These are phyloP conservation scores for Ogataea pilisensis DNA, from an alignment of 805 yeast genomes.

Conservation along the genomic window DNA sequence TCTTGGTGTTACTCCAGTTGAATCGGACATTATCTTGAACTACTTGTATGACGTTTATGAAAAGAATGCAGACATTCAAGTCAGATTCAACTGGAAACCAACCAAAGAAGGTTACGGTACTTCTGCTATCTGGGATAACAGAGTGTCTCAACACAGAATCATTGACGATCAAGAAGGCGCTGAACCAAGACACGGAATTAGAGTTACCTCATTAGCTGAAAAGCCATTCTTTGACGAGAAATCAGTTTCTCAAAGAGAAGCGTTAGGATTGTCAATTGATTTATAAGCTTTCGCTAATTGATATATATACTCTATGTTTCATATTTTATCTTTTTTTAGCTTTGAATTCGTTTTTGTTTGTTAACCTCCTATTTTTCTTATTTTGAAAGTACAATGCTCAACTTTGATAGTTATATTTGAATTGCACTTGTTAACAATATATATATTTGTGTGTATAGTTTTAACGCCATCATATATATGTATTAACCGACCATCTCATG, in stretches of 20 bases:
- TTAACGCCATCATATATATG: too few species aligned
- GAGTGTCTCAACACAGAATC: conserved; percentile 42
- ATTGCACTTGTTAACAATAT: too few species aligned
- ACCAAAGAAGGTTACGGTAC: conserved; percentile 38
- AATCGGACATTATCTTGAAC: conserved; percentile 44
- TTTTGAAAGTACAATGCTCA: too few species aligned
- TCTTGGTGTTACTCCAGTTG: conserved; percentile 48
- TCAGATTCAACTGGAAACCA: conserved; percentile 46
- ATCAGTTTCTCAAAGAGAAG: conserved; percentile 50
- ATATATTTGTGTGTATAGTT: too few species aligned
- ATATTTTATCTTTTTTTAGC: neutral
- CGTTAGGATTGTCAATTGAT: conserved; percentile 33
- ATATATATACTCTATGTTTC: neutral
- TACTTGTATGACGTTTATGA: conserved; percentile 41
- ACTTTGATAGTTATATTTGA: too few species aligned
- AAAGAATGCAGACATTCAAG: conserved; percentile 52
- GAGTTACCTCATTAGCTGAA: conserved; percentile 53
- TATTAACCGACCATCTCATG: too few species aligned
- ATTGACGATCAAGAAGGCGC: conserved; percentile 40
- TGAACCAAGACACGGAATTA: conserved; percentile 48
- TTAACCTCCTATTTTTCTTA: too few species aligned
- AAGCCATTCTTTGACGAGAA: conserved; percentile 46
- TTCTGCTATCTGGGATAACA: conserved; percentile 47
- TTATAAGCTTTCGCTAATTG: neutral
- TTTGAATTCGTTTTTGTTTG: too few species aligned